Evolutionary conservation across 1,139 yeast genomes (phyloP).

Genomic region (Sugiyamaella sp.): DNA sequence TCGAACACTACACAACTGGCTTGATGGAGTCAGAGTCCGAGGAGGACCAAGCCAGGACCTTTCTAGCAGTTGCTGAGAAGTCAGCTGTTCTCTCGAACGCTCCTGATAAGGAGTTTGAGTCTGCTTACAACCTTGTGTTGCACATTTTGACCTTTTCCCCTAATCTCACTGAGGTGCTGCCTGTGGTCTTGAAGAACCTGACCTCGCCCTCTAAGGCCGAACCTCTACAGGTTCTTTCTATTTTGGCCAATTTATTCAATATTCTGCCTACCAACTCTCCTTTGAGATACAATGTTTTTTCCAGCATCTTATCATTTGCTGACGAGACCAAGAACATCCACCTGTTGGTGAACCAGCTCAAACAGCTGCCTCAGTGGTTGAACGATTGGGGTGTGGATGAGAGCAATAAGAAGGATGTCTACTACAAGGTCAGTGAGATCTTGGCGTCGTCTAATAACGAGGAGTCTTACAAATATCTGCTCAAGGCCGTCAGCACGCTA

Average conservation of each 20-base stretch:
- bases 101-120: constrained; percentile 47
- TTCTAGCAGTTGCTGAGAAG: constrained; percentile 41
- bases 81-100: constrained; percentile 40
- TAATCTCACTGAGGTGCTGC: constrained; percentile 40
- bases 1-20: constrained; percentile 33
- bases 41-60: constrained; percentile 38
- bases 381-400: constrained; percentile 42
- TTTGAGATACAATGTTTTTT: constrained; percentile 41
- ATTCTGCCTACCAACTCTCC: constrained; percentile 41
- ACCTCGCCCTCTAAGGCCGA: constrained; percentile 37
- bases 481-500: constrained; percentile 36
- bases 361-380: constrained; percentile 45
- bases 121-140: constrained; percentile 46
- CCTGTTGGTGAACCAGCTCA: constrained; percentile 45
- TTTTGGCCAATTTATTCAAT: constrained; percentile 48
- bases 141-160: constrained; percentile 44
- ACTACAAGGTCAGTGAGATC: constrained; percentile 36
- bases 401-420: constrained; percentile 37
- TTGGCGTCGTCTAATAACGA: constrained; percentile 35
- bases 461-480: constrained; percentile 38
- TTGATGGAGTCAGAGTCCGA: constrained; percentile 36
- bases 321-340: constrained; percentile 40
- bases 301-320: constrained; percentile 42
- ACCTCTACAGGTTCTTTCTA: constrained; percentile 41
- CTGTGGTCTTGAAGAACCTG: constrained; percentile 41